These are phyloP conservation scores for Schizophyllum amplum DNA, from an alignment of 1,284 basidiomycete genomes.

Conservation along the genomic window DNA sequence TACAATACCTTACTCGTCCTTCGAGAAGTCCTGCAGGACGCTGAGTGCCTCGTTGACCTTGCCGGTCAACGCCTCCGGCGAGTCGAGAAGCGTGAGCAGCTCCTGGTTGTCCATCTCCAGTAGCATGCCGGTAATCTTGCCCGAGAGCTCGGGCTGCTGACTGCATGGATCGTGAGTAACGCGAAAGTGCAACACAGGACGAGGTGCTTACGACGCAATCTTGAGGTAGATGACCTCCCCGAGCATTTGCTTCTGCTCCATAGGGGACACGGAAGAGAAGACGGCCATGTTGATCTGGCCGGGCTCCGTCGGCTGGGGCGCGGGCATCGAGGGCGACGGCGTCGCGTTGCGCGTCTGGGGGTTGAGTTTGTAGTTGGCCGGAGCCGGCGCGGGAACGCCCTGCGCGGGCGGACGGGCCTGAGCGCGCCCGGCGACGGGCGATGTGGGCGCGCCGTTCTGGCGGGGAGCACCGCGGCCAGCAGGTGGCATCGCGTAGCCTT, in stretches of 20 bases:
- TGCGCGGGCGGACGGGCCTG: constrained; percentile 29
- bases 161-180: constrained; percentile 24
- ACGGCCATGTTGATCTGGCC: constrained; percentile 43
- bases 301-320: constrained; percentile 37
- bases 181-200: background rate
- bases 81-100: constrained; percentile 79
- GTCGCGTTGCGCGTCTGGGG: constrained; percentile 32
- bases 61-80: constrained; percentile 69
- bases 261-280: constrained; percentile 68
- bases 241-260: constrained; percentile 96
- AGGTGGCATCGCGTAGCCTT: constrained; percentile 58
- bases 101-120: constrained; percentile 96
- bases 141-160: constrained; percentile 79
- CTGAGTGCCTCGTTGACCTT: constrained; percentile 87
- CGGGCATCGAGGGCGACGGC: constrained; percentile 14
- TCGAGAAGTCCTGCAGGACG: constrained; percentile 71
- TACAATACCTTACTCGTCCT: constrained; percentile 23
- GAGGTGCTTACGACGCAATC: constrained; percentile 61
- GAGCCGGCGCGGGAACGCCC: constrained; percentile 25
- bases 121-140: constrained; percentile 97
- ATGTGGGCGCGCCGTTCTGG: constrained; percentile 43
- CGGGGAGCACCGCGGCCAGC: constrained; percentile 53
- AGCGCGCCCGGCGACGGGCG: constrained; percentile 43
- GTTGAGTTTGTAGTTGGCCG: constrained; percentile 32
- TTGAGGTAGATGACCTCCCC: constrained; percentile 91